Evolutionary conservation across 208 protist species (phyloP).

Genomic region (Plasmodiophora brassicae): DNA sequence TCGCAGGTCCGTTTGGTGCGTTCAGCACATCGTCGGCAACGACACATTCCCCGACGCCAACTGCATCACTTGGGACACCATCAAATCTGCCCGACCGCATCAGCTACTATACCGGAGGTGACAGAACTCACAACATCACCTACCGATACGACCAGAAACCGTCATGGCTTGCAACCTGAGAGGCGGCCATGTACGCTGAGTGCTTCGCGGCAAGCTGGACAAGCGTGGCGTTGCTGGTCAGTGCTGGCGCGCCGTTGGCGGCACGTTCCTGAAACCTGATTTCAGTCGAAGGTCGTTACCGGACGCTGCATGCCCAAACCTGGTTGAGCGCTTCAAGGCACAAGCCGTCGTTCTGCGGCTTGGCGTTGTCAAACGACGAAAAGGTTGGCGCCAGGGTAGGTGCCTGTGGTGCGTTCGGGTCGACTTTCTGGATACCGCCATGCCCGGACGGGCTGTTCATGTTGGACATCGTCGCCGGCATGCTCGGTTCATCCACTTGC

Average conservation of each 20-base stretch:
- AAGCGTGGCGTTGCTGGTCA: neutral
- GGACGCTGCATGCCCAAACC: neutral
- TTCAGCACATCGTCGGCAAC: neutral
- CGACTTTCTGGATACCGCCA: too few species aligned
- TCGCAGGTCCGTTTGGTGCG: neutral
- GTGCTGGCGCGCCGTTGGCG: neutral
- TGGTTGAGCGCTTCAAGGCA: neutral
- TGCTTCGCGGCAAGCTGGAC: neutral
- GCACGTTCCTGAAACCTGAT: neutral
- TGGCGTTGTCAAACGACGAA: neutral
- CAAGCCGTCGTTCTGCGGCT: constrained; percentile 16
- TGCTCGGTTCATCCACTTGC: too few species aligned
- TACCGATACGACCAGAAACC: constrained; percentile 8
- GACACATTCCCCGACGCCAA: neutral
- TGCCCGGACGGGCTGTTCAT: too few species aligned
- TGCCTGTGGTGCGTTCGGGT: too few species aligned
- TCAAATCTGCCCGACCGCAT: neutral
- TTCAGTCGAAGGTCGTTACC: neutral
- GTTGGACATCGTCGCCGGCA: too few species aligned
- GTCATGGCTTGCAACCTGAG: neutral
- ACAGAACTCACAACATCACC: neutral
- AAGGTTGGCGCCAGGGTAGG: neutral
- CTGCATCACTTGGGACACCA: neutral
- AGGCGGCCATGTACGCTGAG: neutral
- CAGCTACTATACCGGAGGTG: neutral